A percentile compares a stretch with the other conserved stretches of the same genome.
Conservation (phyloP, 2,329 filamentous ascomycete genomes). For the Cryphonectria carpinicola region DNA sequence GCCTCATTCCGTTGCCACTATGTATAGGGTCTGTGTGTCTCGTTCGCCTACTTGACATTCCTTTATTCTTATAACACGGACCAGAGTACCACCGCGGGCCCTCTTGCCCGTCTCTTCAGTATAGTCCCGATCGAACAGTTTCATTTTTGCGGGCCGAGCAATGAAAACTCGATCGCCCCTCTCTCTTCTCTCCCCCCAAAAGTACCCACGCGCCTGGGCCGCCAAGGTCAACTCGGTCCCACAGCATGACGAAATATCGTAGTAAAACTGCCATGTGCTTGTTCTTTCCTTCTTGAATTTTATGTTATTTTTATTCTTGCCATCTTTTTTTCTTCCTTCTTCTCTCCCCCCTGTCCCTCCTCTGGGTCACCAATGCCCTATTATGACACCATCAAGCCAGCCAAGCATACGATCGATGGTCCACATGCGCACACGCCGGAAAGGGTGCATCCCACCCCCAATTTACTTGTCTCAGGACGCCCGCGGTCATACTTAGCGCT, state of each 20-base stretch:
- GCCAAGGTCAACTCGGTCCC: conserved; percentile 2
- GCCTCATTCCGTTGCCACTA: background rate
- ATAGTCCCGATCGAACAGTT: background rate
- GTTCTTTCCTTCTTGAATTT: background rate
- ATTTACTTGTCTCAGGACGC: background rate
- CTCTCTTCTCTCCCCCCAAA: background rate
- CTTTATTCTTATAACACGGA: background rate
- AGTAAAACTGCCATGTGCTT: background rate
- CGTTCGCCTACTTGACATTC: background rate
- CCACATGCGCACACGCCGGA: background rate
- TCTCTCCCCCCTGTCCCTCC: background rate
- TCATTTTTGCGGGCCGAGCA: background rate
- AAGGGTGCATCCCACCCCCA: conserved; percentile 1
- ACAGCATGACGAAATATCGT: background rate
- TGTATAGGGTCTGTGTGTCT: background rate
- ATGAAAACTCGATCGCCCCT: background rate
- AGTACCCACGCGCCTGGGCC: background rate
- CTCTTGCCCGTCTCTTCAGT: background rate
- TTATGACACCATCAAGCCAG: background rate
- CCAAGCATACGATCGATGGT: background rate
- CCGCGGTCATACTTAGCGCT: background rate
- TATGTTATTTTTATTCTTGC: background rate
- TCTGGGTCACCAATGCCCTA: background rate
- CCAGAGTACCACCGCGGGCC: background rate
- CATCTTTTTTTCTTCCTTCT: background rate